Conservation (phyloP, 352 stramenopile species). For the Blastocystis sp. region DNA sequence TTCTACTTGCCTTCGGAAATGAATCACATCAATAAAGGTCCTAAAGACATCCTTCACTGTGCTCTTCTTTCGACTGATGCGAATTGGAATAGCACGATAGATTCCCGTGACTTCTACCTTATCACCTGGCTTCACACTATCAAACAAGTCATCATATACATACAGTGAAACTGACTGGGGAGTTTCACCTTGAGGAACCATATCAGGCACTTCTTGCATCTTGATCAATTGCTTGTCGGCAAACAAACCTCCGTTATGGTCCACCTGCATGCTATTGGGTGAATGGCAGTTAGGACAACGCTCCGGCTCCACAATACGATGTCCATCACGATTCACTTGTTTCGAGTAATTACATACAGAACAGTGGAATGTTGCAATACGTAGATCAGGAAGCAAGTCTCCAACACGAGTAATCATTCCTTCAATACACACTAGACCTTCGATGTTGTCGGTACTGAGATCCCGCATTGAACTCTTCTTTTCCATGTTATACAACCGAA, state of each 20-base stretch:
- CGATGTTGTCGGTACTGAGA: constrained; percentile 92
- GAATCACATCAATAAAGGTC: constrained; percentile 96
- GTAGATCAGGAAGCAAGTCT: constrained; percentile 94
- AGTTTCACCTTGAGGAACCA: constrained; percentile 96
- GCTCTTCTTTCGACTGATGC: constrained; percentile 86
- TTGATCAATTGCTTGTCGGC: constrained; percentile 97
- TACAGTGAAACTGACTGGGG: constrained; percentile 91
- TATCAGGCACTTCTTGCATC: constrained; percentile 94
- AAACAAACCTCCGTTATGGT: constrained; percentile 95
- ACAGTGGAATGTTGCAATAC: constrained; percentile 93
- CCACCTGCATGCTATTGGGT: constrained; percentile 86
- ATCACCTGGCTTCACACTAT: constrained; percentile 92
- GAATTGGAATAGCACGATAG: constrained; percentile 89
- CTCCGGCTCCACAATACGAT: constrained; percentile 89
- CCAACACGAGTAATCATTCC: constrained; percentile 95
- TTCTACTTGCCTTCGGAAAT: constrained; percentile 85
- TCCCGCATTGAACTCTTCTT: constrained; percentile 88
- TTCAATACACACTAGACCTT: constrained; percentile 90
- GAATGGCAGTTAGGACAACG: constrained; percentile 81
- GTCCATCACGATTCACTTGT: constrained; percentile 88
- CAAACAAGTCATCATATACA: constrained; percentile 95
- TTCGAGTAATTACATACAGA: constrained; percentile 83
- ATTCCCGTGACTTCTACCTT: constrained; percentile 92
- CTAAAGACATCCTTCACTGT: constrained; percentile 94
- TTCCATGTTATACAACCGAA: constrained; percentile 89